A percentile compares a stretch with the other conserved stretches of the same genome.
phyloP scores from a whole-genome alignment of 495 filamentous ascomycete species.

The Penicillium ucsense region DNA sequence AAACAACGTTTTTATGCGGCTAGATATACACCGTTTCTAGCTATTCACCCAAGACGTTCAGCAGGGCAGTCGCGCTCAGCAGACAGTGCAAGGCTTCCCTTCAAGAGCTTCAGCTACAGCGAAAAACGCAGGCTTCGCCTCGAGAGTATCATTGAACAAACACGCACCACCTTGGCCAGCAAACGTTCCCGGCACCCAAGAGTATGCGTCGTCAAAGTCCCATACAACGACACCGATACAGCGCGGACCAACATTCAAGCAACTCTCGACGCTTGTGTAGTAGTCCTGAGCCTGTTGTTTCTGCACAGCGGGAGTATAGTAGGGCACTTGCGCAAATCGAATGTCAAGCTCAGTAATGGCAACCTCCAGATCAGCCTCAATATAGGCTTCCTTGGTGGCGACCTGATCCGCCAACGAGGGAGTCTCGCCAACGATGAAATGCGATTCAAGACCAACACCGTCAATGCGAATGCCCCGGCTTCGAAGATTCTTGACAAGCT shows the following conservation, averaged over 20 bases:
- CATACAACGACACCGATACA: slow-evolving; percentile 55
- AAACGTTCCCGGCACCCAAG: slow-evolving; percentile 44
- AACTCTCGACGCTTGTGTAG: slow-evolving; percentile 40
- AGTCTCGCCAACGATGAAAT: slow-evolving; percentile 46
- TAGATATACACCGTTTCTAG: no score
- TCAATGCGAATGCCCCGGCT: slow-evolving; percentile 44
- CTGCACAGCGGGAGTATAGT: slow-evolving; percentile 23
- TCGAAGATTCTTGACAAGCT: slow-evolving; percentile 39
- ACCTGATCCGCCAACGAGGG: slow-evolving; percentile 30
- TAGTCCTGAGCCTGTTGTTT: slow-evolving; percentile 46
- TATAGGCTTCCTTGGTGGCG: slow-evolving; percentile 33
- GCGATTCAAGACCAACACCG: slow-evolving; percentile 49
- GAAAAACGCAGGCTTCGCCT: slow-evolving; percentile 40
- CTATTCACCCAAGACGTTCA: neutral
- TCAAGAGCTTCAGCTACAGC: slow-evolving; percentile 13
- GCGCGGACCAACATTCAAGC: slow-evolving; percentile 34
- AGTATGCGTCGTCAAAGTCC: slow-evolving; percentile 46
- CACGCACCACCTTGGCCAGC: slow-evolving; percentile 32
- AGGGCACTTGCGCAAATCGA: slow-evolving; percentile 26
- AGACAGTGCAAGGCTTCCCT: slow-evolving; percentile 11
- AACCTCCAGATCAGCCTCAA: slow-evolving; percentile 42
- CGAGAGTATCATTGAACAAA: slow-evolving; percentile 38
- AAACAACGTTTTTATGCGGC: no score
- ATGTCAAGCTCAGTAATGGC: slow-evolving; percentile 59
- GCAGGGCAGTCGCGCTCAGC: slow-evolving; percentile 1